Evolutionary conservation across 495 filamentous ascomycete species (phyloP).

Genomic region (Corynascus novoguineensis): DNA sequence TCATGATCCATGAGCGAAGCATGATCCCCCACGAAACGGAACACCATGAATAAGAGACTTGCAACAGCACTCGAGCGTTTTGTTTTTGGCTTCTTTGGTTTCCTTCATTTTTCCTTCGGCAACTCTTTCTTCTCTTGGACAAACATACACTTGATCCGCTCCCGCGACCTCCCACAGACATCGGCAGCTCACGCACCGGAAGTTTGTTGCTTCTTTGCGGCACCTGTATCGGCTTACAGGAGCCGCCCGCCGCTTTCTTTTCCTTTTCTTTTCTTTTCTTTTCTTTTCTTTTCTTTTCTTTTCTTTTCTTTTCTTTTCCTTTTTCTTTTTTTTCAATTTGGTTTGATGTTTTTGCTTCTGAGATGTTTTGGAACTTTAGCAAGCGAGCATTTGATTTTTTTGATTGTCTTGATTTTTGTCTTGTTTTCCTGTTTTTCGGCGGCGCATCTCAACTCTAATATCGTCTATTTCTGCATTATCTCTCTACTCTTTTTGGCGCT

Average conservation of each 20-base stretch:
- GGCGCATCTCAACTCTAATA: slow-evolving; percentile 19
- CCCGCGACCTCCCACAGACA: slow-evolving; percentile 32
- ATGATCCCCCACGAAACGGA: slow-evolving; percentile 12
- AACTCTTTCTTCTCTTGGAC: slow-evolving; percentile 12
- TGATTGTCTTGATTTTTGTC: slow-evolving; percentile 23
- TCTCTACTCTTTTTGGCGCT: slow-evolving; percentile 19
- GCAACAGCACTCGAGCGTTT: slow-evolving; percentile 14
- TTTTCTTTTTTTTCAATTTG: neutral
- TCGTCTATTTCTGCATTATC: neutral
- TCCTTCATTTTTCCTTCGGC: slow-evolving; percentile 28
- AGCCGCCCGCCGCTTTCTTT: slow-evolving; percentile 12
- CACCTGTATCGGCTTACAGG: slow-evolving; percentile 3
- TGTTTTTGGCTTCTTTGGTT: slow-evolving; percentile 20
- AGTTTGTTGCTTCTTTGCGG: slow-evolving; percentile 25
- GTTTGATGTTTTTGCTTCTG: slow-evolving; percentile 5
- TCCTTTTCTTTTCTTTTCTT: neutral
- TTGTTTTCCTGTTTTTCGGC: slow-evolving; percentile 22
- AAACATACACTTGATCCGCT: slow-evolving; percentile 32
- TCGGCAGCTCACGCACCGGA: slow-evolving; percentile 34
- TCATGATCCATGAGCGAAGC: slow-evolving; percentile 16
- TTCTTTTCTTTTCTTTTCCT: neutral
- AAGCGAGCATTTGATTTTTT: slow-evolving; percentile 31
- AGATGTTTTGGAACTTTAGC: slow-evolving; percentile 19
- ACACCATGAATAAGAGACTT: slow-evolving; percentile 10
- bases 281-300: slow-evolving; percentile 5